Base-by-base conservation (phyloP, 345 rosid species). In the Arabis hirsuta region DNA sequence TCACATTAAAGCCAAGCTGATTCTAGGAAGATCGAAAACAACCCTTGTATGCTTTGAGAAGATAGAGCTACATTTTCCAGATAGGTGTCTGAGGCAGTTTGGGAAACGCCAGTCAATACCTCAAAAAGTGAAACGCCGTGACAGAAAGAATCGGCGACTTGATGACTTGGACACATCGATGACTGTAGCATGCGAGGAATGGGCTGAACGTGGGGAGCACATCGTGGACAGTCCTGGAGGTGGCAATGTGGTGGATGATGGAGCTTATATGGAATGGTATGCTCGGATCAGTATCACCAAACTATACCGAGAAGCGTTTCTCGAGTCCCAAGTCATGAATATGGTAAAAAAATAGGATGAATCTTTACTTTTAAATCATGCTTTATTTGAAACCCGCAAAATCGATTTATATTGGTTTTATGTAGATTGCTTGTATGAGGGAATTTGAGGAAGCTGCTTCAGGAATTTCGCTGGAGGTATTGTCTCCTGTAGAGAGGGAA, bases 41-140 rank as follows among this genome's bases (percentile, higher is more conserved):
- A 85, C 88, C 82, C 83, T 90, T 57, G 83, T 90, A 51, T 90
- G 93, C 73, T 90, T 87, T 16, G 91, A 90, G 79, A 90, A 90
- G 80, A 89, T 88, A 26, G 90, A 88, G 77, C 60, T 90, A 60
- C 90, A 90, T 80, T 90, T 88, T 36, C 91, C 94, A 26, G 90
- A 88, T 77, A 86, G 90, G 72, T 90, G 94, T 82, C 56, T 88
- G 42, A 82, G 96, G 77, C 96, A 90, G 74, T 84, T 82, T 71
- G 90, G 91, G 61, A 70, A 82, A 82, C 61, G 67, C 13, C 96
- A 86, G 73, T 80, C 85, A 16, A 84, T 90, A 55, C 93, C 96
- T 7, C 82, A 77, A 53, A 86, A 80, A 64, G 96, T 90, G 65
- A 83, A 60, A 56, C 88, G 80, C 19, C 82, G 86, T 73, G 81